A percentile compares a stretch with the other conserved stretches of the same genome.
These are phyloP conservation scores for Chloromonas sp. DNA, from an alignment of 163 green algal species.

Conservation along the genomic window DNA sequence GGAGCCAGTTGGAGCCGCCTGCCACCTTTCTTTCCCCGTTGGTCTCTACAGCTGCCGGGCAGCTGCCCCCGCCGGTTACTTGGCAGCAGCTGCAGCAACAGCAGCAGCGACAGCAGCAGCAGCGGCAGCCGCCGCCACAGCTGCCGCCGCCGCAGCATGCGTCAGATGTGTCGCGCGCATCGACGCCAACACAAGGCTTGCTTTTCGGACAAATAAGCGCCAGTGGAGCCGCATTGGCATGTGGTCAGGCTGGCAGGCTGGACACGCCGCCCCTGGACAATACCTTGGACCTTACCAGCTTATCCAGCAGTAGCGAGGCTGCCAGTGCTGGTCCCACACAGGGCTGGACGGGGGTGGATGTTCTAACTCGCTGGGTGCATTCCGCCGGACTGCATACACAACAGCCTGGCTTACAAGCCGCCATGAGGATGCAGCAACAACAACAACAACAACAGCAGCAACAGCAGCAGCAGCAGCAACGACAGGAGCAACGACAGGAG, in stretches of 20 bases:
- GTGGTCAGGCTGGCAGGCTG: no score
- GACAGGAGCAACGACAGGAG: background rate
- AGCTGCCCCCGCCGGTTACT: no score
- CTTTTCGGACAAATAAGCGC: no score
- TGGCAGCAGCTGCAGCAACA: background rate
- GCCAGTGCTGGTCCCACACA: background rate
- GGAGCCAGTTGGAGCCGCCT: no score
- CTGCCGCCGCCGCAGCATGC: background rate
- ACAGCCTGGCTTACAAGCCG: background rate
- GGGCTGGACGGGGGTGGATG: background rate
- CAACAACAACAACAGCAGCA: conserved; percentile 6
- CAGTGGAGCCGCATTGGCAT: no score
- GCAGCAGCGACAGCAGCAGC: background rate
- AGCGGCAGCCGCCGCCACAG: background rate
- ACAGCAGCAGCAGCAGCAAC: background rate
- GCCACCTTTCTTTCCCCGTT: no score
- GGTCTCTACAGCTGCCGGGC: no score
- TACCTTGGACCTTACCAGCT: background rate
- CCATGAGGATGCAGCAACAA: background rate
- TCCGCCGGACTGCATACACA: background rate
- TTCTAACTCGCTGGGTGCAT: background rate
- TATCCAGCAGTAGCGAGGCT: background rate
- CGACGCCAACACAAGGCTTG: no score
- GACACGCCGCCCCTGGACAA: no score
- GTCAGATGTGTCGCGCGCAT: no score